Conservation (phyloP, 1,284 basidiomycete genomes). For the Tylopilus sp. region DNA sequence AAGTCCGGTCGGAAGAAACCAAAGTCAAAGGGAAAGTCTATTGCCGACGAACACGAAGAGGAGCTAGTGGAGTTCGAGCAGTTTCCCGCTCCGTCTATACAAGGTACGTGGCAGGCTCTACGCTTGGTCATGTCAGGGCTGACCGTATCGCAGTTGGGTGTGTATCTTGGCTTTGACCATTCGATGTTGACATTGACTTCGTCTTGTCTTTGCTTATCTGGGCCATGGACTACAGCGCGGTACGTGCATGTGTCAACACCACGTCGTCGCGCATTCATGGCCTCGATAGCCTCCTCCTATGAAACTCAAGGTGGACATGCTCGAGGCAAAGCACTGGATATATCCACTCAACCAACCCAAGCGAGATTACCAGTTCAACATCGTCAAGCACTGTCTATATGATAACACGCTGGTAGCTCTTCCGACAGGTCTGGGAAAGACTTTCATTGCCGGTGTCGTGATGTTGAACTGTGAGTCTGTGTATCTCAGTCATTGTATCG, state of each 20-base stretch:
- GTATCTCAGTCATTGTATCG: background rate
- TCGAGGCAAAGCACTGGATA: slow-evolving; percentile 86
- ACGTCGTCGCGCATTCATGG: slow-evolving; percentile 8
- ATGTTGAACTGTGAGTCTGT: slow-evolving; percentile 83
- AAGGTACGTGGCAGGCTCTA: slow-evolving; percentile 43
- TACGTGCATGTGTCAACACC: slow-evolving; percentile 11
- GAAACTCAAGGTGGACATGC: slow-evolving; percentile 72
- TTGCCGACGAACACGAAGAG: slow-evolving; percentile 51
- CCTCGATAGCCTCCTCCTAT: slow-evolving; percentile 63
- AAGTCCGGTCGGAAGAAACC: slow-evolving; percentile 67
- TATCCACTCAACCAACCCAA: slow-evolving; percentile 89
- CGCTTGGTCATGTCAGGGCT: slow-evolving; percentile 9
- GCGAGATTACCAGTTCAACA: slow-evolving; percentile 95
- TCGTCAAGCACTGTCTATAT: slow-evolving; percentile 82
- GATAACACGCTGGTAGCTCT: slow-evolving; percentile 95
- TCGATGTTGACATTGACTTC: slow-evolving; percentile 6
- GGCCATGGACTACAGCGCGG: slow-evolving; percentile 27
- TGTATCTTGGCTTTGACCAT: slow-evolving; percentile 22
- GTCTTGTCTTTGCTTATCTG: background rate
- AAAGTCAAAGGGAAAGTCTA: slow-evolving; percentile 51
- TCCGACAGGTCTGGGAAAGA: slow-evolving; percentile 97
- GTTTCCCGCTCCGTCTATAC: slow-evolving; percentile 73
- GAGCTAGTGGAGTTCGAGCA: slow-evolving; percentile 74
- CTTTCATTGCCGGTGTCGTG: slow-evolving; percentile 95
- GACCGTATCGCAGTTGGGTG: slow-evolving; percentile 45